Percentiles rank a stretch among this genome's conserved stretches.
Evolutionary conservation across 1,284 basidiomycete genomes (phyloP).

Genomic region (Leccinum huronense): DNA sequence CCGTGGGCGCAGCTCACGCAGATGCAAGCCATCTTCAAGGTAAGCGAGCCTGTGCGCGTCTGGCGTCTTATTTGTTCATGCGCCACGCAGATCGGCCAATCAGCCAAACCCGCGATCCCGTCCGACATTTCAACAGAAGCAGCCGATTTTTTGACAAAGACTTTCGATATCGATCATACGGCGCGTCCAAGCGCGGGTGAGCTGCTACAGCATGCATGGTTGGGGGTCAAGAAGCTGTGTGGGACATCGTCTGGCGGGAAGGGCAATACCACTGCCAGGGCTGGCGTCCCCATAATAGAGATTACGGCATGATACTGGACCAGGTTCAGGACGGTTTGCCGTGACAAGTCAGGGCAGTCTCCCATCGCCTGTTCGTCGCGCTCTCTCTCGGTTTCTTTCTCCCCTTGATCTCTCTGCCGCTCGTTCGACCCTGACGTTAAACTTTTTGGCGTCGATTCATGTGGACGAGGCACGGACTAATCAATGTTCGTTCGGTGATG

Average conservation of each 20-base stretch:
- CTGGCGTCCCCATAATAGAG: constrained; percentile 31
- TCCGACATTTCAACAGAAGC: constrained; percentile 86
- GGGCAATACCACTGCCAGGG: constrained; percentile 10
- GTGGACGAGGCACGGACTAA: background rate
- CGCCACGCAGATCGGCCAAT: constrained; percentile 71
- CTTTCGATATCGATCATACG: constrained; percentile 84
- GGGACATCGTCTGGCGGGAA: constrained; percentile 15
- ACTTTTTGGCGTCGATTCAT: background rate
- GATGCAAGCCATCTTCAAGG: constrained; percentile 98
- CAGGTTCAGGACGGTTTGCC: background rate
- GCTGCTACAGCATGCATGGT: constrained; percentile 76
- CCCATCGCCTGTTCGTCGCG: background rate
- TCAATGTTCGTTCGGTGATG: background rate
- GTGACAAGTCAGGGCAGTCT: background rate
- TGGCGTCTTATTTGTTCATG: background rate
- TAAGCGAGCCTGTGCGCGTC: constrained; percentile 34
- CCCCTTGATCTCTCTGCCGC: background rate
- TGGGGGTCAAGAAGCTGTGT: constrained; percentile 43
- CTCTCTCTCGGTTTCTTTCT: background rate
- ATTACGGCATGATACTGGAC: constrained; percentile 23
- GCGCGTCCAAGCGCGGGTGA: constrained; percentile 79
- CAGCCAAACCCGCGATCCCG: constrained; percentile 80
- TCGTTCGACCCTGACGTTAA: background rate
- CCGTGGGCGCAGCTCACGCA: constrained; percentile 98
- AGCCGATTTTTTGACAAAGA: constrained; percentile 78